Percentiles rank a stretch among this genome's conserved stretches.
Evolutionary conservation across 129 eudicot species (phyloP).

Genomic region (Flaveria linearis): DNA sequence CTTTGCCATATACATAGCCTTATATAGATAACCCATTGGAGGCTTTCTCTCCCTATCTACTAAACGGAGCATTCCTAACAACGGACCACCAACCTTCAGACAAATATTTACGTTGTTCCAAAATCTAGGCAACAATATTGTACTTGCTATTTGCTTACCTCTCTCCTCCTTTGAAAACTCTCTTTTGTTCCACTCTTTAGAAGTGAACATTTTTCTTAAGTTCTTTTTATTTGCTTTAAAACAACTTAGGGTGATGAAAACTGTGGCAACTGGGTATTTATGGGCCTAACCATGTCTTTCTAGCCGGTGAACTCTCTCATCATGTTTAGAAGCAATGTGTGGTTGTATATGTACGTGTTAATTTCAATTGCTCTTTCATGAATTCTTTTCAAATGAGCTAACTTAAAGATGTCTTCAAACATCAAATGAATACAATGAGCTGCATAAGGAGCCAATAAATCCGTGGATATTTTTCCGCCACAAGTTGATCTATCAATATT

Average conservation of each 20-base stretch:
- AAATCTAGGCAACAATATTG: conserved; percentile 17
- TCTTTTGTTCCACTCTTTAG: neutral
- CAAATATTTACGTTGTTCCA: conserved; percentile 5
- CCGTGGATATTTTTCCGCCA: too few relatives aligned
- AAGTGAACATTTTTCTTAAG: conserved; percentile 28
- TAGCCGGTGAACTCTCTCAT: neutral
- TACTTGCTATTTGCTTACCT: conserved; percentile 7
- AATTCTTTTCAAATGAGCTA: neutral
- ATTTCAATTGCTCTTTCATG: neutral
- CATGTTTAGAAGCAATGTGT: neutral
- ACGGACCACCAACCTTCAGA: conserved; percentile 17
- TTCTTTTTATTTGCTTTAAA: neutral
- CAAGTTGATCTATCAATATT: too few relatives aligned
- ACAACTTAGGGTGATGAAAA: conserved; percentile 19
- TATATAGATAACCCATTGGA: conserved; percentile 26
- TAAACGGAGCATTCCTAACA: conserved; percentile 24
- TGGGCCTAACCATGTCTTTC: conserved; percentile 20
- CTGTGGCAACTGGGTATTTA: conserved; percentile 18
- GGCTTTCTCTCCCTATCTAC: conserved; percentile 34
- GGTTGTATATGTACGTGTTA: conserved; percentile 1
- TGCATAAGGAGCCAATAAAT: too few relatives aligned
- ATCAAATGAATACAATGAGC: conserved; percentile 11
- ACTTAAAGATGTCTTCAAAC: conserved; percentile 24
- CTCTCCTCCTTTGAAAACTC: conserved; percentile 8
- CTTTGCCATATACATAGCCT: conserved; percentile 41